phyloP scores from a whole-genome alignment of 345 rosid genomes.

The Ailanthus altissimus region DNA sequence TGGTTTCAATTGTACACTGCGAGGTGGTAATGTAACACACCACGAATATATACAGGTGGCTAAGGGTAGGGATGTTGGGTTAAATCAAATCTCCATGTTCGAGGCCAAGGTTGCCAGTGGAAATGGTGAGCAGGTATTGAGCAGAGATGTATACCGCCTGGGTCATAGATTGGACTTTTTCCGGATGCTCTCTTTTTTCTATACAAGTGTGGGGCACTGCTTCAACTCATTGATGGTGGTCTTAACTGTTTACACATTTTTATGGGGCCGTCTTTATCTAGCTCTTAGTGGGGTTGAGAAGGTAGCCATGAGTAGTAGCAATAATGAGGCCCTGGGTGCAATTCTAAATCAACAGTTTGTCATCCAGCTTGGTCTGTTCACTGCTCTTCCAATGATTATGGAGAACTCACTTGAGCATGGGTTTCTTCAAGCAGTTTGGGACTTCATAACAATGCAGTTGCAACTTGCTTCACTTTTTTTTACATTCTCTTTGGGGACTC shows the following conservation, averaged over 20 bases:
- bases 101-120: conserved; percentile 95
- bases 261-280: conserved; percentile 88
- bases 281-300: conserved; percentile 82
- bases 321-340: conserved; percentile 58
- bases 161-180: conserved; percentile 91
- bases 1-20: conserved; percentile 83
- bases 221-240: conserved; percentile 76
- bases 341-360: conserved; percentile 88
- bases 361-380: conserved; percentile 77
- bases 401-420: conserved; percentile 89
- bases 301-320: conserved; percentile 39
- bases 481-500: conserved; percentile 91
- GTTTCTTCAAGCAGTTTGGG: conserved; percentile 80
- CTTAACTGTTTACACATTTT: conserved; percentile 65
- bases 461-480: conserved; percentile 78
- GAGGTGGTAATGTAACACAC: conserved; percentile 93
- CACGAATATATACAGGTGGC: conserved; percentile 95
- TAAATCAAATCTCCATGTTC: conserved; percentile 83
- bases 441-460: conserved; percentile 80
- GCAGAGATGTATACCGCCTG: conserved; percentile 83
- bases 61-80: conserved; percentile 89
- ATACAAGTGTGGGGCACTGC: conserved; percentile 71
- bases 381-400: conserved; percentile 85
- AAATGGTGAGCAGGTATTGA: conserved; percentile 89
- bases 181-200: conserved; percentile 81